Base-by-base conservation (phyloP, 192 early-diverging fungal genomes). In the Mortierella hygrophila region DNA sequence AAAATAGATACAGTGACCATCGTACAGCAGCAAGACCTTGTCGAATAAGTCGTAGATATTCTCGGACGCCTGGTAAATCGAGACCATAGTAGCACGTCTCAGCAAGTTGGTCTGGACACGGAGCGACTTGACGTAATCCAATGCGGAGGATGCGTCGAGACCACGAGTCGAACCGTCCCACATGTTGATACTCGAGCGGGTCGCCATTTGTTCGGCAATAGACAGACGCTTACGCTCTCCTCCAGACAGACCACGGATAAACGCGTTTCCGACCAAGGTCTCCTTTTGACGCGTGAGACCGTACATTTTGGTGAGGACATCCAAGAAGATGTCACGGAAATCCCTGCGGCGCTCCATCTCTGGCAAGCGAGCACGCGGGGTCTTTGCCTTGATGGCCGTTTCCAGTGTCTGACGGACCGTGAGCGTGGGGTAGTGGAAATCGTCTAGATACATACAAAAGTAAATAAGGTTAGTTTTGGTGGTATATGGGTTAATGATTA, bases 41-140 rank as follows among this genome's bases (percentile, higher is more conserved):
- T 95, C 93, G 81, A 95, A 95, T 18, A 95, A 77, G 38, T 90
- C 82, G 81, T 91, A 95, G 72, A 96, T 95, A 82, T 89, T 94
- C 78, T 97, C 94, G 13, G 94, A 78, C 18, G 94, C 94, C 79
- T 96, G 95, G 80, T 93, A 93, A 52, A 93, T 87, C 10, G 92
- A 91, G 3, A 90, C 89, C 41, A 94, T 75, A 0, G 92, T 92
- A 1, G 94, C 87, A 75, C 92, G 92, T 47, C 92, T 88, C 63
- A 93, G 80, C 47, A 94, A 88, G 72, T 95, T 93, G 68, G 94
- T 91, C 88, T 90, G 90, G 65, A 95, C 93, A 57, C 95, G 92
- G 49, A 96, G 89, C 23, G 92, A 93, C 41, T 92, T 91, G 69
- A 95, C 92, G 57, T 95, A 96, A 82, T 96, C 95, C 20, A 97